Base-by-base conservation (phyloP, 805 yeast genomes). In the Lipomyces japonicus region DNA sequence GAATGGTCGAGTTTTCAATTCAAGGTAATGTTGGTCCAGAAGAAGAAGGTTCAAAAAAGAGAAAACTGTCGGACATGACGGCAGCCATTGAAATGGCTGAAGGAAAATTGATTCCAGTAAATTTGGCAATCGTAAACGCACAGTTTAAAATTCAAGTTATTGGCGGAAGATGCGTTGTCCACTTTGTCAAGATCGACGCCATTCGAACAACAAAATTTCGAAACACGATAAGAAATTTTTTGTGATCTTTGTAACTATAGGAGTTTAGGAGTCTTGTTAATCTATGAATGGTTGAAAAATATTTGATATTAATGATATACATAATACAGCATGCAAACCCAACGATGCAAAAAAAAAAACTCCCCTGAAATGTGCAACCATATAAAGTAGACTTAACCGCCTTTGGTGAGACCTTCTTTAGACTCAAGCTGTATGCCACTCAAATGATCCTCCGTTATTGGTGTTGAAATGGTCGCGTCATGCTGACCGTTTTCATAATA, bases 371-470 rank as follows among this genome's bases (percentile, higher is more conserved):
- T n/a, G n/a, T n/a, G n/a, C n/a, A 28, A 7, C 7, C 31, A 28
- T 28, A 28, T 7, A 28, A 7, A 28, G 7, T 12, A 28, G 12
- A 28, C 21, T 34, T 35, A 50, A 9, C 53, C 53, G 18, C 54
- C 54, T 31, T 24, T 34, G 2, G 52, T 42, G 34, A 49, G 25
- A 12, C 48, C 48, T 36, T 50, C 54, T 31, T 41, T 50, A 12
- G 55, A 41, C 42, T 50, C 54, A 30, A 50, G 48, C 23, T 50
- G 53, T 22, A 50, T 50, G 26, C 44, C 50, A 25, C 39, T 38
- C 28, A 51, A 23, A 10, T 34, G 19, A 26, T 47, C 46, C 43
- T 51, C 58, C 24, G 21, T 18, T 12, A 39, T 18, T 16, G 37
- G 37, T 7, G 7, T 21, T 9, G 10, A 10, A 35, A 7, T 28